phyloP scores from a whole-genome alignment of 2,329 filamentous ascomycete species.

The Pseudogymnoascus sp. region DNA sequence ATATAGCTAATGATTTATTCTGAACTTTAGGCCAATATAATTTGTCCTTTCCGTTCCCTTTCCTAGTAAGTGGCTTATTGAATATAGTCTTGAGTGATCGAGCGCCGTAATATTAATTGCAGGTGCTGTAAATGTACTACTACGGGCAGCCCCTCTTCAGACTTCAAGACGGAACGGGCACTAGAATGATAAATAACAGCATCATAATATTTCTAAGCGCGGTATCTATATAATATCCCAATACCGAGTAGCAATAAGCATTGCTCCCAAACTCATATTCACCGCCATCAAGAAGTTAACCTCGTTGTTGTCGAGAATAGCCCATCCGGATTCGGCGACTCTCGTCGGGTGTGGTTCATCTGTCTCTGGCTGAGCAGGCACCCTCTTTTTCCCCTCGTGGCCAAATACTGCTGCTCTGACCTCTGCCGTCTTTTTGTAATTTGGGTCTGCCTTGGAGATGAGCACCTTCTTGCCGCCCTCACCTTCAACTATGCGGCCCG shows the following conservation, averaged over 20 bases:
- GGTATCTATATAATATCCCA: constrained; percentile 9
- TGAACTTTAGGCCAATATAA: background rate
- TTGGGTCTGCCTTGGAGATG: constrained; percentile 29
- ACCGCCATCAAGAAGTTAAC: constrained; percentile 91
- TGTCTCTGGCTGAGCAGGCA: constrained; percentile 32
- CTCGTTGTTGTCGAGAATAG: constrained; percentile 87
- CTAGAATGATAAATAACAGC: no score
- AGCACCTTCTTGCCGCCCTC: constrained; percentile 59
- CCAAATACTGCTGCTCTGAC: constrained; percentile 37
- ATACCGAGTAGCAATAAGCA: constrained; percentile 45
- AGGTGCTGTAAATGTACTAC: background rate
- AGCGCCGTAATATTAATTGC: background rate
- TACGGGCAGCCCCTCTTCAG: background rate
- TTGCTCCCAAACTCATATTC: constrained; percentile 69
- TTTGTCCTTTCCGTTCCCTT: background rate
- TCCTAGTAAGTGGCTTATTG: background rate
- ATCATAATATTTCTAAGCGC: background rate
- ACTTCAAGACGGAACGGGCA: background rate
- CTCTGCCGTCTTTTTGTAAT: constrained; percentile 29
- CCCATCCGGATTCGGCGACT: constrained; percentile 57
- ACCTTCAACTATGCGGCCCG: constrained; percentile 84
- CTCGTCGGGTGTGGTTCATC: constrained; percentile 27
- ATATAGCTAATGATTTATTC: no score
- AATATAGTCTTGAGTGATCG: background rate
- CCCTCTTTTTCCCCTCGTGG: constrained; percentile 36